A percentile compares a stretch with the other conserved stretches of the same genome.
These are phyloP conservation scores for Hysterangium stoloniferum DNA, from an alignment of 768 basidiomycete species.

Conservation along the genomic window DNA sequence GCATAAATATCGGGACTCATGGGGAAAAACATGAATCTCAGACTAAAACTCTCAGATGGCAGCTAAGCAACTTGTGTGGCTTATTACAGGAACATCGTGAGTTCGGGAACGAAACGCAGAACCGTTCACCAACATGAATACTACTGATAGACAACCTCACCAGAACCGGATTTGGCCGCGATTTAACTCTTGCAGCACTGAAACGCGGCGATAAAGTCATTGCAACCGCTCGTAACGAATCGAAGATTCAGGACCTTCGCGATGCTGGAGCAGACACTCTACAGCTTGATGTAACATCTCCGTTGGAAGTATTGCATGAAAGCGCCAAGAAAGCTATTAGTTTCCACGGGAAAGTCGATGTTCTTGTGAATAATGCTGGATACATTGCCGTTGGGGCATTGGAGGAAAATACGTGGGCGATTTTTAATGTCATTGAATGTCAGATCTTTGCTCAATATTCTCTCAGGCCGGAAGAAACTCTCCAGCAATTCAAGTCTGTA, in stretches of 20 bases:
- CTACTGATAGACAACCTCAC: neutral
- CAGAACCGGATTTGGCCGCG: constrained; percentile 30
- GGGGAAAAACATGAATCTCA: no score
- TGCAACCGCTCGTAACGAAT: constrained; percentile 24
- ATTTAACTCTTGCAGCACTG: constrained; percentile 23
- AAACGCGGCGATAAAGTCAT: constrained; percentile 28
- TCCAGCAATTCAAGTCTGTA: constrained; percentile 22
- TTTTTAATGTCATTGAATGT: neutral
- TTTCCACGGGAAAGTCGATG: constrained; percentile 34
- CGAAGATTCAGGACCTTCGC: constrained; percentile 31
- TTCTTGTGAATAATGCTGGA: constrained; percentile 43
- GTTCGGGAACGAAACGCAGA: no score
- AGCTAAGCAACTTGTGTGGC: constrained; percentile 20
- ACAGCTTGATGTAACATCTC: constrained; percentile 27
- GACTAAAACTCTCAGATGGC: no score
- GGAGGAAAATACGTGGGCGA: constrained; percentile 22
- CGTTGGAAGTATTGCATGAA: constrained; percentile 21
- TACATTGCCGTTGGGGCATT: constrained; percentile 22
- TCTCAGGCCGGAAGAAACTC: constrained; percentile 23
- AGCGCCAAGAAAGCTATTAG: neutral
- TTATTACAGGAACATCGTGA: constrained; percentile 24
- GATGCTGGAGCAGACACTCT: constrained; percentile 31
- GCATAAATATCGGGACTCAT: no score
- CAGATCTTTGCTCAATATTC: neutral
- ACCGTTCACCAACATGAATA: neutral